Evolutionary conservation across 768 basidiomycete genomes (phyloP), one percentile per base, ranked within the genome.

Genomic region (Lactifluus subvellereus): DNA sequence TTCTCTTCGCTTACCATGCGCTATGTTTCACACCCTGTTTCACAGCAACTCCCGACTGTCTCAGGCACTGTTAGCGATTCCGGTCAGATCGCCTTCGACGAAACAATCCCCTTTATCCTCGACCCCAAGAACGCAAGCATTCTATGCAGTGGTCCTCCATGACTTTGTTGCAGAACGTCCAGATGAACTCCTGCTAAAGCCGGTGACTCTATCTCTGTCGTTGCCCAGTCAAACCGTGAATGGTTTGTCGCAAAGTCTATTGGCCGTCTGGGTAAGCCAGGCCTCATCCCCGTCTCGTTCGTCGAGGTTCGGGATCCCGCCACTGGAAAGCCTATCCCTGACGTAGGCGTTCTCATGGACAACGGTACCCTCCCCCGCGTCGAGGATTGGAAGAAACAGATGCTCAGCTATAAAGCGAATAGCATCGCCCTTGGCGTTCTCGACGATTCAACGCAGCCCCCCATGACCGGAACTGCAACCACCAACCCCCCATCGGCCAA

Each of bases 181-280:
- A 4, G 97, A 99, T 72, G 97, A 99, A 71, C 85, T 99, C 95
- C 96, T 64, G 96, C 96, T 1, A 94, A 89, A 70, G 84, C 87
- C 0, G 96, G 95, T 40, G 97, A 99, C 70, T 82, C 91, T 8
- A 91, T 99, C 72, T 90, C 95, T 18, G 93, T 99, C 64, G 97
- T 98, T 60, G 97, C 97, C 0, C 97, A 98, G 74, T 98, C 95
- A n/a, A 99, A 98, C 72, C 92, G 94, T 67, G 97, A 99, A 74
- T 99, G 97, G 97, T 98, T 98, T 74, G 97, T 99, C 53, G 97
- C 97, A 32, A 99, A 99, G 75, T 94, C 96, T 13, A 99, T 99
- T 70, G 94, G 94, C 45, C 82, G 85, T 59, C 83, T 99, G 20
- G 96, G 97, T 35, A 88, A 95, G 58, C 97, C 97, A 0, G 97